Evolutionary conservation across 768 basidiomycete species (phyloP).

Genomic region (Xerocomus brunneocitrinus): DNA sequence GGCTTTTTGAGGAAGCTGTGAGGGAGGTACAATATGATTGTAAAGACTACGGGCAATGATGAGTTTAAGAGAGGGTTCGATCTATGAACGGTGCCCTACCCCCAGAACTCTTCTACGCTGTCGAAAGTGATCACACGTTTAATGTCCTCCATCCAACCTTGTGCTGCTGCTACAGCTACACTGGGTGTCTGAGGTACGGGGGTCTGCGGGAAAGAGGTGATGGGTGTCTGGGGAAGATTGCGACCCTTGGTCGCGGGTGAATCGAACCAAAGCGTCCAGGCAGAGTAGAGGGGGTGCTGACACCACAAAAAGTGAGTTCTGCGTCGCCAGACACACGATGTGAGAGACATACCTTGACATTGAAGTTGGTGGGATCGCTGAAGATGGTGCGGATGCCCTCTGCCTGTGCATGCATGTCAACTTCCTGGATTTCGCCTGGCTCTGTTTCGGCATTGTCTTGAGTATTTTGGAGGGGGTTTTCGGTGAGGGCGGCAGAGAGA

Average conservation of each 20-base stretch:
- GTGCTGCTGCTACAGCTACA: slow-evolving; percentile 60
- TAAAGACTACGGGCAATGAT: slow-evolving; percentile 57
- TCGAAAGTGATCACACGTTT: slow-evolving; percentile 94
- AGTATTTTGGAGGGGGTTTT: slow-evolving; percentile 36
- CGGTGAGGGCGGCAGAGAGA: slow-evolving; percentile 66
- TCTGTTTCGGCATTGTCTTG: slow-evolving; percentile 46
- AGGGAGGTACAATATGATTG: slow-evolving; percentile 97
- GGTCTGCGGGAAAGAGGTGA: slow-evolving; percentile 73
- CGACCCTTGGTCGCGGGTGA: slow-evolving; percentile 89
- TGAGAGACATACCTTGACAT: slow-evolving; percentile 73
- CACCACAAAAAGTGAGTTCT: slow-evolving; percentile 2
- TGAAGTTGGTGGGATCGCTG: slow-evolving; percentile 88
- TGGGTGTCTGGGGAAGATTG: slow-evolving; percentile 79
- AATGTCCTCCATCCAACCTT: slow-evolving; percentile 99
- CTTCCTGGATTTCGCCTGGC: slow-evolving; percentile 83
- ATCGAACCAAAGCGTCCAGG: slow-evolving; percentile 99
- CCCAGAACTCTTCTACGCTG: slow-evolving; percentile 99
- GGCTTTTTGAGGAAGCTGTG: slow-evolving; percentile 89
- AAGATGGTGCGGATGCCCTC: slow-evolving; percentile 89
- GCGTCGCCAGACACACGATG: neutral
- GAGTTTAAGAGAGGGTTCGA: neutral
- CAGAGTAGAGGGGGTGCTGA: slow-evolving; percentile 89
- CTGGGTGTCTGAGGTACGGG: slow-evolving; percentile 71
- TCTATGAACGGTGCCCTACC: slow-evolving; percentile 47
- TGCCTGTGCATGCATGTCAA: slow-evolving; percentile 79